Percentiles rank a stretch among this genome's conserved stretches.
Evolutionary conservation across 2,329 filamentous ascomycete species (phyloP).

Genomic region (Periconia macrospinosa): DNA sequence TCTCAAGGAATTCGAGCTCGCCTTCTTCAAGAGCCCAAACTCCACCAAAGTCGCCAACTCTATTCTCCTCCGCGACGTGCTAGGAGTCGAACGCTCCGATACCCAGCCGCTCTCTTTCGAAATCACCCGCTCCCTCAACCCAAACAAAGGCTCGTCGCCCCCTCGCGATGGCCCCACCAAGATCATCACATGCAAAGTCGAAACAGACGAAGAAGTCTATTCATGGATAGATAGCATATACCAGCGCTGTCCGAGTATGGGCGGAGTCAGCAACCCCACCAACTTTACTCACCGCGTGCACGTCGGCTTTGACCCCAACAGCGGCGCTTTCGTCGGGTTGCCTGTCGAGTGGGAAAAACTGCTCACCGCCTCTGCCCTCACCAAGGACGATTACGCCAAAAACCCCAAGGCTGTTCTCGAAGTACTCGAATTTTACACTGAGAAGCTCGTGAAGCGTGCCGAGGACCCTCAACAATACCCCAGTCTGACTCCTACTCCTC

Average conservation of each 20-base stretch:
- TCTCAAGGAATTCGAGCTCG: conserved; percentile 86
- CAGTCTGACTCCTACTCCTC: conserved; percentile 68
- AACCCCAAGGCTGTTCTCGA: conserved; percentile 76
- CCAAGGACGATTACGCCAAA: conserved; percentile 97
- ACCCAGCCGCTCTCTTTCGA: conserved; percentile 91
- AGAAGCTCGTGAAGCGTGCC: conserved; percentile 72
- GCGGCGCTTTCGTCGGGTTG: conserved; percentile 90
- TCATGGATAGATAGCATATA: conserved; percentile 99
- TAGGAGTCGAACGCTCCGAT: conserved; percentile 88
- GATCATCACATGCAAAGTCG: conserved; percentile 88
- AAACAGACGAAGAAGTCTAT: conserved; percentile 94
- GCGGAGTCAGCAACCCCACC: conserved; percentile 96
- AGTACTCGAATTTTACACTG: conserved; percentile 82
- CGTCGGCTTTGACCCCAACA: conserved; percentile 94
- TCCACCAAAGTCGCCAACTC: conserved; percentile 81
- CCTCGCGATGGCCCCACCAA: conserved; percentile 80
- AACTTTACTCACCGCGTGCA: conserved; percentile 98
- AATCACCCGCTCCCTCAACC: conserved; percentile 73
- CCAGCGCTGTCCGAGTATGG: conserved; percentile 94
- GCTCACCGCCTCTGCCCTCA: conserved; percentile 93
- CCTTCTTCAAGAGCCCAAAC: conserved; percentile 90
- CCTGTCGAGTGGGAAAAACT: conserved; percentile 97
- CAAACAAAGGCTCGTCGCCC: conserved; percentile 61
- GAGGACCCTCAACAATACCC: conserved; percentile 71
- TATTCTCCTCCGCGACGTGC: conserved; percentile 82